A percentile compares a stretch with the other conserved stretches of the same genome.
phyloP scores from a whole-genome alignment of 2,329 filamentous ascomycete species.

The Diaporthe sp. region DNA sequence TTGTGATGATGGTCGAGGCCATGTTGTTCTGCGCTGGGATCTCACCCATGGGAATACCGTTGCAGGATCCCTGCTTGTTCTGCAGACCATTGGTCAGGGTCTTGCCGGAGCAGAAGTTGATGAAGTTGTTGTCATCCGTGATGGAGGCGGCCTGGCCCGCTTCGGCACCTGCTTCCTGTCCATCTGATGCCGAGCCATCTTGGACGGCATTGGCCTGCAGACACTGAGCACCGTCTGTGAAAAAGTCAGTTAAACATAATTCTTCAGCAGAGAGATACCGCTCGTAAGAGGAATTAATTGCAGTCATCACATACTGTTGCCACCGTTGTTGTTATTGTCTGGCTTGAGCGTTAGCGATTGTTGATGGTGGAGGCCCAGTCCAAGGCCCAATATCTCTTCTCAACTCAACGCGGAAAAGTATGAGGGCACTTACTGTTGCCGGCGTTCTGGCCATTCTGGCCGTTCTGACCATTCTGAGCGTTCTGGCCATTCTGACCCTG shows the following conservation, averaged over 20 bases:
- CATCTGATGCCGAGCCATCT: slow-evolving; percentile 54
- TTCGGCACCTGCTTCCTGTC: slow-evolving; percentile 56
- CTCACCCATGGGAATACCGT: slow-evolving; percentile 73
- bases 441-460: slow-evolving; percentile 44
- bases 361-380: neutral
- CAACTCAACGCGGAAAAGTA: neutral
- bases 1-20: slow-evolving; percentile 69
- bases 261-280: neutral
- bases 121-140: slow-evolving; percentile 72
- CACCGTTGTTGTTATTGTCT: slow-evolving; percentile 19
- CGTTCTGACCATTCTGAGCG: slow-evolving; percentile 45
- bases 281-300: neutral
- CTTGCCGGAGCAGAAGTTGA: slow-evolving; percentile 72
- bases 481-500: neutral
- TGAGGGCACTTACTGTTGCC: neutral
- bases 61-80: slow-evolving; percentile 71
- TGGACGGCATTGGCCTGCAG: slow-evolving; percentile 54
- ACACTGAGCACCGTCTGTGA: slow-evolving; percentile 48
- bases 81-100: slow-evolving; percentile 74
- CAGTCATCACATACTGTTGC: slow-evolving; percentile 3
- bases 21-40: slow-evolving; percentile 69
- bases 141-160: slow-evolving; percentile 65
- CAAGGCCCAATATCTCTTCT: neutral
- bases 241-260: slow-evolving; percentile 50
- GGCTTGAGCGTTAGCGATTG: neutral